Conservation (phyloP, 2,329 filamentous ascomycete species). For the Teratosphaeria destructans region DNA sequence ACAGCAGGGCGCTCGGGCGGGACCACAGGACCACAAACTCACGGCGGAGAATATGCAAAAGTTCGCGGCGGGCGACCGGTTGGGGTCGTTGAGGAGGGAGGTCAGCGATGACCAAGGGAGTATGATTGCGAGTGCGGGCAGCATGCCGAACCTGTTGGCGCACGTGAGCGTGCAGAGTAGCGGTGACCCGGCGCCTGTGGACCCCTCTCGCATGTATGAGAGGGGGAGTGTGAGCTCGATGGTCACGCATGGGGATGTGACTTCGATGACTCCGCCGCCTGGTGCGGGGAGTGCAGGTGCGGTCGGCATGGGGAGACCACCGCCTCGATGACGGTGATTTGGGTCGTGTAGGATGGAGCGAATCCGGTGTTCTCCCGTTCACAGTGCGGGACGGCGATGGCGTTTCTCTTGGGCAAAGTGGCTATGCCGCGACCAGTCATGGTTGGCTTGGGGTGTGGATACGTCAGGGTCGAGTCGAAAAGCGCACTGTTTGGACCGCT, state of each 20-base stretch:
- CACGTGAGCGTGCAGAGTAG: not conserved
- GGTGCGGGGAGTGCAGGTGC: not conserved
- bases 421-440: not conserved
- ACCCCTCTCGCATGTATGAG: not conserved
- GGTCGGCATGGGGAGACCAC: not conserved
- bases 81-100: slow-evolving; percentile 7
- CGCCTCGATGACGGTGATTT: too few species aligned
- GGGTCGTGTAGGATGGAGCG: too few species aligned
- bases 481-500: not conserved
- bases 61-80: slow-evolving; percentile 7
- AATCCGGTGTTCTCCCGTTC: too few species aligned
- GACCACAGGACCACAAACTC: slow-evolving; percentile 2
- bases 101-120: slow-evolving; percentile 4
- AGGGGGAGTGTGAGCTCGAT: not conserved
- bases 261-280: not conserved
- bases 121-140: not conserved
- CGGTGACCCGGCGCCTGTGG: not conserved
- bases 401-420: too few species aligned
- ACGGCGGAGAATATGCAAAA: slow-evolving; percentile 25
- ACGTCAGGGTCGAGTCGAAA: too few species aligned
- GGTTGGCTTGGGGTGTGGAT: not conserved
- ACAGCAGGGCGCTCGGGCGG: not conserved
- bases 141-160: not conserved
- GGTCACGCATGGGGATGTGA: not conserved
- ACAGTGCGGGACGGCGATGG: too few species aligned